These are phyloP conservation scores for Eutrema japonicum DNA, from an alignment of 345 rosid species.

Conservation along the genomic window DNA sequence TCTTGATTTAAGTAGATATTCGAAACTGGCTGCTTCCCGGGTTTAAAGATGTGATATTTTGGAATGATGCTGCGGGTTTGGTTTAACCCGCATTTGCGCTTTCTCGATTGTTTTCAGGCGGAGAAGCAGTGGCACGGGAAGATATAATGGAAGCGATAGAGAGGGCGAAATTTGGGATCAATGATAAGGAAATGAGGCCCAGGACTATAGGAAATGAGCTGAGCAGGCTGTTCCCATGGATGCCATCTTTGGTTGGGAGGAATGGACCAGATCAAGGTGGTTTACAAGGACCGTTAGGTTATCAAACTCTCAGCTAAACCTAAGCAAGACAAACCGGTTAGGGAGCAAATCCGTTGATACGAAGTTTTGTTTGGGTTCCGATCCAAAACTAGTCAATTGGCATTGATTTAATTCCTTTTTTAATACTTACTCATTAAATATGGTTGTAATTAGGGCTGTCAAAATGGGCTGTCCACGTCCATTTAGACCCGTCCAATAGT, in stretches of 20 bases:
- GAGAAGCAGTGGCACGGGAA: constrained; percentile 78
- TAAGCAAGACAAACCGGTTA: constrained; percentile 9
- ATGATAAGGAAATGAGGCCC: constrained; percentile 58
- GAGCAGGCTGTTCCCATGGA: constrained; percentile 89
- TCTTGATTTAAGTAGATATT: not conserved
- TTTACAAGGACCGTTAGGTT: constrained; percentile 78
- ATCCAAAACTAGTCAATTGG: constrained; percentile 7
- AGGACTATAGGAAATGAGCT: constrained; percentile 70
- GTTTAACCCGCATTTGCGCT: constrained; percentile 4
- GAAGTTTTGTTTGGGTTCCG: not conserved
- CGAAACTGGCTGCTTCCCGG: too few relatives aligned
- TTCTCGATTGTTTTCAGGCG: constrained; percentile 51
- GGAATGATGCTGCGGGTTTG: too few relatives aligned
- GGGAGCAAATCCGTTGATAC: constrained; percentile 23
- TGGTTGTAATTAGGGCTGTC: too few relatives aligned
- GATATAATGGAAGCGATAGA: constrained; percentile 96
- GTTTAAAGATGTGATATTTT: not conserved
- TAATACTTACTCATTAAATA: too few relatives aligned
- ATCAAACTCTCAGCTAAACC: constrained; percentile 71
- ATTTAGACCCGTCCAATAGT: too few relatives aligned
- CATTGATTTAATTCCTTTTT: too few relatives aligned
- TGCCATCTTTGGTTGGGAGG: constrained; percentile 73
- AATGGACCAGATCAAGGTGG: constrained; percentile 60
- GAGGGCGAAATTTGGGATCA: constrained; percentile 92
- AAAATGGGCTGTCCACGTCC: too few relatives aligned